A percentile compares a stretch with the other conserved stretches of the same genome.
phyloP scores from a whole-genome alignment of 2,329 filamentous ascomycete species.

The Aspergillus ochraceus region DNA sequence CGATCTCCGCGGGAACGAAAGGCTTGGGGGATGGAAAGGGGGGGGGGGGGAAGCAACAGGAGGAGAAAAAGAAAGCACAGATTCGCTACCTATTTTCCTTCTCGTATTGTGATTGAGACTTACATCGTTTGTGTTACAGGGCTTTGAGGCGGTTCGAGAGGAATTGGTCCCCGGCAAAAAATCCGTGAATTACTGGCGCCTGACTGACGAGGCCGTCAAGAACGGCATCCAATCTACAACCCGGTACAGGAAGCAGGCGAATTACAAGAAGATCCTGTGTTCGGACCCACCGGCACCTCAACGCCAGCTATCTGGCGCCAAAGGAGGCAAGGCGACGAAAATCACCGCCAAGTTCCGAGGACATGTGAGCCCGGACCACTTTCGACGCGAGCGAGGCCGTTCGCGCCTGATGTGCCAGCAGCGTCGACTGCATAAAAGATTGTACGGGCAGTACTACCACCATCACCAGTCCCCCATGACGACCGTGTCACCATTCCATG shows the following conservation, averaged over 20 bases:
- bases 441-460: constrained; percentile 17
- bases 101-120: neutral
- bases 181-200: constrained; percentile 73
- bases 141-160: constrained; percentile 58
- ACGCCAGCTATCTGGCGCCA: constrained; percentile 43
- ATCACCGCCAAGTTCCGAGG: constrained; percentile 33
- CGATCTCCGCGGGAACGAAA: neutral
- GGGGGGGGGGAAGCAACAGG: neutral
- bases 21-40: neutral
- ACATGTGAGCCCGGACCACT: constrained; percentile 25
- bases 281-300: constrained; percentile 40
- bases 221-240: constrained; percentile 82
- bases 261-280: constrained; percentile 39
- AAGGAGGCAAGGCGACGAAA: constrained; percentile 42
- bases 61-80: neutral
- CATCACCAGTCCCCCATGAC: constrained; percentile 8
- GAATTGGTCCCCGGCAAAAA: constrained; percentile 49
- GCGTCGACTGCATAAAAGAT: constrained; percentile 12
- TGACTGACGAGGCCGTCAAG: constrained; percentile 67
- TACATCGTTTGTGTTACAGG: constrained; percentile 23
- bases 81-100: neutral
- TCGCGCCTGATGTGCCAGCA: constrained; percentile 16
- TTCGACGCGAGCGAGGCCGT: constrained; percentile 20
- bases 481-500: constrained; percentile 14
- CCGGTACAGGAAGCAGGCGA: constrained; percentile 61